Base-by-base conservation (phyloP, 305 asterid genomes). In the Fraxinus paxiana region DNA sequence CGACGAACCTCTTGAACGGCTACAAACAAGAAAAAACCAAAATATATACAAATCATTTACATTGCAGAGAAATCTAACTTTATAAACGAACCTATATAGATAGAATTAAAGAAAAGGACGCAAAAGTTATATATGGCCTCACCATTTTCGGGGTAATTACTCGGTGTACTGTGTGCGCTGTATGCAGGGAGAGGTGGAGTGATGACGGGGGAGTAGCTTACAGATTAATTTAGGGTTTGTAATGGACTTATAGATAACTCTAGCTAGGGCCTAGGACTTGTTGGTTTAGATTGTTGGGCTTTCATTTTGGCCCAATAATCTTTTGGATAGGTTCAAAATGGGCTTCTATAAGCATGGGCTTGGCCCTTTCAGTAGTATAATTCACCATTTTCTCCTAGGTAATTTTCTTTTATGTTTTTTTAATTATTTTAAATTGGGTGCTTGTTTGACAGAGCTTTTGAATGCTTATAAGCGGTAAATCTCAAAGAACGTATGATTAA, bases 1-100 rank as follows among this genome's bases (percentile, higher is more conserved):
- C 96, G 73, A 93, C 94, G 83, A 84, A 93, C 83, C 98, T 90
- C 91, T 93, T 93, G 93, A 93, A 91, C 88, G 98, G 94, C 98
- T 92, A 71, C 77, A 85, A 34, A 31, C 26, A 28, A 75, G 8
- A 56, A 22, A 59, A 70, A 69, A 51, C 48, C 12, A 12, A 71
- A 0, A 46, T 12, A 34, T 2, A 46, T 13, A 46, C 56, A 17
- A 46, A 51, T 31, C 82, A 12, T 13, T 17, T 2, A 20, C 35
- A 31, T 34, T 46, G 17, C 9, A 28, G 37, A 67, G 20, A 67
- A 67, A 28, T 24, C 7, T n/a, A 67, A 26, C 37, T 67, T 61
- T 10, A 20, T 61, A 61, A 61, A 20, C 17, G 9, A 61, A 22
- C 24, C 9, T 6, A 24, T 61, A 10, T 7, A 24, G 17, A 43